These are phyloP conservation scores for Picea engelmannii DNA, from an alignment of 83 land plant species.

Conservation along the genomic window DNA sequence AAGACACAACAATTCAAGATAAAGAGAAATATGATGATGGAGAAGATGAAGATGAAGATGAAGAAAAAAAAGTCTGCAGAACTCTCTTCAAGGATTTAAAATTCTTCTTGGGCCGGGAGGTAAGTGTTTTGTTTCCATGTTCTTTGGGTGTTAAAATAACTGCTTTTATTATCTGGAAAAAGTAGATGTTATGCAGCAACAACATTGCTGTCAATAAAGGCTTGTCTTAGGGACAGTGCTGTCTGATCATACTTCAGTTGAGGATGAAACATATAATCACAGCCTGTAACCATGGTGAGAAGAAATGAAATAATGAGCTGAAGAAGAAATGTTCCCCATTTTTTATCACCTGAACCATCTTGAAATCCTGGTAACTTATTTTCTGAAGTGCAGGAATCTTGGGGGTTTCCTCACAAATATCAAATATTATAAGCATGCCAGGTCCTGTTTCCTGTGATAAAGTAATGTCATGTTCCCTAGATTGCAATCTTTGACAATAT, in stretches of 20 bases:
- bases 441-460: too few relatives aligned
- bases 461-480: too few relatives aligned
- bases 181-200: background rate
- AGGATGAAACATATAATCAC: background rate
- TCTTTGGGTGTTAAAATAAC: background rate
- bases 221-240: background rate
- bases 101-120: constrained; percentile 91
- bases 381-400: background rate
- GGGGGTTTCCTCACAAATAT: background rate
- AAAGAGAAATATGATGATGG: constrained; percentile 38
- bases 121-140: constrained; percentile 21
- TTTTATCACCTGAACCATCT: background rate
- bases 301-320: background rate
- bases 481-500: too few relatives aligned
- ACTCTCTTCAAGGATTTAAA: constrained; percentile 68
- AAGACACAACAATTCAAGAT: constrained; percentile 52
- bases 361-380: background rate
- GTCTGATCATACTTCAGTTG: background rate
- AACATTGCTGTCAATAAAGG: background rate
- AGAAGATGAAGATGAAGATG: constrained; percentile 67
- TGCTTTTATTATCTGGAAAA: background rate
- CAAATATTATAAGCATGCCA: too few relatives aligned
- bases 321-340: background rate
- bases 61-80: constrained; percentile 66
- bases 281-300: background rate